These are phyloP conservation scores for Hydnum rufescens DNA, from an alignment of 768 basidiomycete genomes.

Conservation along the genomic window DNA sequence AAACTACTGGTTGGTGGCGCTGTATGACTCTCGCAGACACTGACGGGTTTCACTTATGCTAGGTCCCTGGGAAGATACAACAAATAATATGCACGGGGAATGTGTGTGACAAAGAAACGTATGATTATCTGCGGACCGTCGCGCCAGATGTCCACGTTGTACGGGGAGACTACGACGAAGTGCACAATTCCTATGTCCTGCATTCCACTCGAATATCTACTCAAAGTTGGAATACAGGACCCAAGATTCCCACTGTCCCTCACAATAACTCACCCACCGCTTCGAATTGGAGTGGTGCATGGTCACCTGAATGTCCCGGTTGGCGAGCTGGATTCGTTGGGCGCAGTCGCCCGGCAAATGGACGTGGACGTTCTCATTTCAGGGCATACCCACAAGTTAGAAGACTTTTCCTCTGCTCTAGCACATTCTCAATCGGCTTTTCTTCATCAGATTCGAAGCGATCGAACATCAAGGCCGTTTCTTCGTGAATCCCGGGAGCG, in stretches of 20 bases:
- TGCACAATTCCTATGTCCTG: conserved; percentile 17
- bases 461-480: conserved; percentile 80
- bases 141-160: conserved; percentile 84
- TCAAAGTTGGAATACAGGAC: conserved; percentile 22
- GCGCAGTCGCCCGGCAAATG: conserved; percentile 80
- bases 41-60: too few species aligned
- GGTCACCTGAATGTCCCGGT: conserved; percentile 87
- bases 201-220: background rate
- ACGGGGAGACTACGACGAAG: conserved; percentile 91
- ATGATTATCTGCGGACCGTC: conserved; percentile 89
- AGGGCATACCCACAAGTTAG: conserved; percentile 87
- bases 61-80: conserved; percentile 85
- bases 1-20: conserved; percentile 42
- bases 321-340: conserved; percentile 81
- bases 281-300: conserved; percentile 82
- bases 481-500: conserved; percentile 91
- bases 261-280: conserved; percentile 62
- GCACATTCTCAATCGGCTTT: background rate
- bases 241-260: conserved; percentile 59
- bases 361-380: conserved; percentile 91
- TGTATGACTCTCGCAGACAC: background rate
- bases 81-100: conserved; percentile 97
- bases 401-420: conserved; percentile 1
- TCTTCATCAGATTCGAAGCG: conserved; percentile 62
- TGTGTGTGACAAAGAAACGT: conserved; percentile 92